Evolutionary conservation across 1,284 basidiomycete species (phyloP), one percentile per base, ranked within the genome.

Genomic region (Rhodotorula mucilaginosa): DNA sequence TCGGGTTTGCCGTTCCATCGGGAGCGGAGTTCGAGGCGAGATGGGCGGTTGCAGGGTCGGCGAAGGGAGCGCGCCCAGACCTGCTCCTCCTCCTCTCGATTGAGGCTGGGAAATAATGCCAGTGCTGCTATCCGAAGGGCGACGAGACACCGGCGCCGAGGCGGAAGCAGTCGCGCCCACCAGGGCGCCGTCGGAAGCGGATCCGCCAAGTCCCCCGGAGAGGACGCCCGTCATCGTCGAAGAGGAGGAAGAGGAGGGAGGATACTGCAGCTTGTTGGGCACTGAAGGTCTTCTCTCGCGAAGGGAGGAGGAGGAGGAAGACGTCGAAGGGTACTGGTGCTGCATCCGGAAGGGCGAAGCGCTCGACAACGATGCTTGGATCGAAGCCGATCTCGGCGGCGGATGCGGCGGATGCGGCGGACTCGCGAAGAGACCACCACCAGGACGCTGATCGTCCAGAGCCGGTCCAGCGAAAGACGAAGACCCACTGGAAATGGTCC

Each of bases 401-500:
- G 54, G n/a, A n/a, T n/a, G 54, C 26, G 34, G 34, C 5, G 34
- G 34, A 34, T 13, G 26, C 12, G 54, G 54, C 54, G 54, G 54
- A 16, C 26, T 12, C 4, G n/a, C 52, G n/a, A 15, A 7, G 12
- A 10, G 10, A 3, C 49, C 49, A 52, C 19, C 23, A 23, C 26
- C 16, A 21, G 52, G 1, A 21, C 54, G 54, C 54, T 56, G 26
- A 6, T 56, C 54, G 26, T 29, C 26, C 51, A 52, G 21, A 7
- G n/a, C n/a, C 12, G 51, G n/a, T n/a, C 26, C 26, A 29, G 26
- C 54, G 59, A 47, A 39, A 5, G 59, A 13, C 59, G 59, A 48
- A 10, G 56, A 31, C 16, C 26, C 15, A n/a, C 15, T 39, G 21
- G 70, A 67, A 16, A 71, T 52, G 12, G 65, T 67, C 23, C 62